Base-by-base conservation (phyloP, 768 basidiomycete genomes). In the Tephrocybe sp. region DNA sequence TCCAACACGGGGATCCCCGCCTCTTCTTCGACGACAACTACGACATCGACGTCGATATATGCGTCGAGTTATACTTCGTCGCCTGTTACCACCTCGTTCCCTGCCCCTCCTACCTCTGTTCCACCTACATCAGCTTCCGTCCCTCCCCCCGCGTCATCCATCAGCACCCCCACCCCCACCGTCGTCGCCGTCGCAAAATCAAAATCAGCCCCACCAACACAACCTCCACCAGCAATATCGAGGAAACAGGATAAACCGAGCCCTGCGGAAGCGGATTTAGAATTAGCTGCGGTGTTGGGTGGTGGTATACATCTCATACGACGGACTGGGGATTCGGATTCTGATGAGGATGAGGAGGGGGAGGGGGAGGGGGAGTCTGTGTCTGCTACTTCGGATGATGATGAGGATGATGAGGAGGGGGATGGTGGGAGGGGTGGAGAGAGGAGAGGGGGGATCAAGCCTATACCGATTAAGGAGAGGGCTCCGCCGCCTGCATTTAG, bases 401-500 rank as follows among this genome's bases (percentile, higher is more conserved):
- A 24, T 47, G 25, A 19, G 1, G 18, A 43, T 22, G 22, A 23
- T 10, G 45, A 46, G 33, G 33, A 34, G 33, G 33, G 47, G 53
- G 37, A 40, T 53, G 36, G 50, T 30, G 30, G 42, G 57, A 16
- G 43, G 54, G 29, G 57, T 58, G 24, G 53, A 42, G 11, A 40
- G 47, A 16, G 54, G 49, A 29, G 51, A 50, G 27, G n/a, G 42
- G 47, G 30, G 61, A 69, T 80, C 44, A 71, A 78, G 16, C 83
- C 83, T 8, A 83, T 83, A 41, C 76, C 76, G 19, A 83, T 85
- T 53, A 79, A 77, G 53, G 70, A 75, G 57, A 74, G 80, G 25
- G 66, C 76, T 40, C 77, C 82, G 3, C 74, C 74, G 9, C 75
- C 80, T 6, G 69, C 81, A 22, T 85, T 85, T 57, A 79, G 78